Percentiles rank a stretch among this genome's conserved stretches.
Evolutionary conservation across 108 stramenopile species (phyloP).

Genomic region (Fistulifera solaris): DNA sequence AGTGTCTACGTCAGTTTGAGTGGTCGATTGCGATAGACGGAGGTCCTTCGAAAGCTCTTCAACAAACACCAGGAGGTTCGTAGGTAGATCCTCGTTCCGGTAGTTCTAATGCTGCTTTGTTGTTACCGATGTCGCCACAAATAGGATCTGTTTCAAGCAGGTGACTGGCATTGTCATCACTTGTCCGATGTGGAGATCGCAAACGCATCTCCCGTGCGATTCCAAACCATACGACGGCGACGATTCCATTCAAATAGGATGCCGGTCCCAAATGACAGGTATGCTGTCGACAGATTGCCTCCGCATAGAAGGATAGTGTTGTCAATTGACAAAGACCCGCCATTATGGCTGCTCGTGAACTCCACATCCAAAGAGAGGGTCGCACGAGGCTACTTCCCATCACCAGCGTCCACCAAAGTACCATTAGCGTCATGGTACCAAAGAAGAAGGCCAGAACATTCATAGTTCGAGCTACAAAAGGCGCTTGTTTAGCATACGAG

Average conservation of each 20-base stretch:
- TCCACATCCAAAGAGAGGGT: constrained; percentile 20
- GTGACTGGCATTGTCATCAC: no score
- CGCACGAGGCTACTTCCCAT: constrained; percentile 18
- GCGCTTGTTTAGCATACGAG: constrained; percentile 13
- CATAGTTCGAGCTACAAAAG: constrained; percentile 21
- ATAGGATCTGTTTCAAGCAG: no score
- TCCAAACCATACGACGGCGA: constrained; percentile 21
- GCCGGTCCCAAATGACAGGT: constrained; percentile 32
- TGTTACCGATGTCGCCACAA: no score
- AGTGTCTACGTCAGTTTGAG: no score
- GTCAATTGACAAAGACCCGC: constrained; percentile 25
- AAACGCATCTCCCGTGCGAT: constrained; percentile 34
- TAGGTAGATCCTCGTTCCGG: no score
- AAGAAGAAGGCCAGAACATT: constrained; percentile 17
- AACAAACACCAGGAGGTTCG: no score
- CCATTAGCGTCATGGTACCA: constrained; percentile 20
- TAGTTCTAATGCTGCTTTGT: no score
- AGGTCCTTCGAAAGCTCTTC: no score
- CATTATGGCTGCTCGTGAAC: constrained; percentile 15
- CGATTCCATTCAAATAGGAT: constrained; percentile 12
- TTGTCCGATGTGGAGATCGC: no score
- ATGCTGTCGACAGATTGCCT: constrained; percentile 17
- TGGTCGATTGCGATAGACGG: no score
- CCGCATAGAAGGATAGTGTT: constrained; percentile 24
- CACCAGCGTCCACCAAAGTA: constrained; percentile 42